phyloP scores from a whole-genome alignment of 163 green algal species.

The Volvox carteri region DNA sequence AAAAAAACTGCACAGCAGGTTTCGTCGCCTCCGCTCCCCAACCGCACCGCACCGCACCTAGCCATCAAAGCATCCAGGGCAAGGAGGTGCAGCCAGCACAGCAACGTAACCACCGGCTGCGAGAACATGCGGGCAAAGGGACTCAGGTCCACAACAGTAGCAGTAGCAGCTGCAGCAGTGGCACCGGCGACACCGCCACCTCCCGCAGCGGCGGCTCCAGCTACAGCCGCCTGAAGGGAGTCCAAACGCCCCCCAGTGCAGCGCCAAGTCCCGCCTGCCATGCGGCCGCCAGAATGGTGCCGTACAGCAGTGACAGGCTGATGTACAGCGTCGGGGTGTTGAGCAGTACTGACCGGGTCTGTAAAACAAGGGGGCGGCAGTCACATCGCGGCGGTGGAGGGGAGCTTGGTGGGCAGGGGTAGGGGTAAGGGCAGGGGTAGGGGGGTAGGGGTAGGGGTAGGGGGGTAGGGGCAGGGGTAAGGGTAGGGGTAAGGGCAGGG shows the following conservation, averaged over 20 bases:
- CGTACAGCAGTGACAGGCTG: conserved; percentile 8
- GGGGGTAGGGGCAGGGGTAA: too few species aligned
- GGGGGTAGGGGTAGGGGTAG: neutral
- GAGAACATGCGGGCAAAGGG: conserved; percentile 27
- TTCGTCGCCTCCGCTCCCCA: too few species aligned
- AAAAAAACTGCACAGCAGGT: too few species aligned
- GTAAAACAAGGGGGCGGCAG: too few species aligned
- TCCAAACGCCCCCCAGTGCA: neutral
- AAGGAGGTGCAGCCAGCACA: conserved; percentile 51
- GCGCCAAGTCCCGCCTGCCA: conserved; percentile 32
- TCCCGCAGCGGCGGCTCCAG: too few species aligned
- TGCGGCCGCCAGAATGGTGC: neutral
- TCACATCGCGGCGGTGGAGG: too few species aligned
- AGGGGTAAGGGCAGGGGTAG: neutral
- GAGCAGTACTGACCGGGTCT: conserved; percentile 32
- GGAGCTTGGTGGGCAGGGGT: neutral
- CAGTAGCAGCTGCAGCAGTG: neutral
- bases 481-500: too few species aligned
- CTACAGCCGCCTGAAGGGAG: too few species aligned
- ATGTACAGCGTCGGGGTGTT: conserved; percentile 2
- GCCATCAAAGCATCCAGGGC: conserved; percentile 46
- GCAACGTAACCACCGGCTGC: conserved; percentile 18
- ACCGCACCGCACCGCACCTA: conserved; percentile 17
- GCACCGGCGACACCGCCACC: neutral
- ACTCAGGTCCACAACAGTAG: neutral